Percentiles rank a stretch among this genome's conserved stretches.
Conservation (phyloP, 2,329 filamentous ascomycete species). For the Colletotrichum kahawae region DNA sequence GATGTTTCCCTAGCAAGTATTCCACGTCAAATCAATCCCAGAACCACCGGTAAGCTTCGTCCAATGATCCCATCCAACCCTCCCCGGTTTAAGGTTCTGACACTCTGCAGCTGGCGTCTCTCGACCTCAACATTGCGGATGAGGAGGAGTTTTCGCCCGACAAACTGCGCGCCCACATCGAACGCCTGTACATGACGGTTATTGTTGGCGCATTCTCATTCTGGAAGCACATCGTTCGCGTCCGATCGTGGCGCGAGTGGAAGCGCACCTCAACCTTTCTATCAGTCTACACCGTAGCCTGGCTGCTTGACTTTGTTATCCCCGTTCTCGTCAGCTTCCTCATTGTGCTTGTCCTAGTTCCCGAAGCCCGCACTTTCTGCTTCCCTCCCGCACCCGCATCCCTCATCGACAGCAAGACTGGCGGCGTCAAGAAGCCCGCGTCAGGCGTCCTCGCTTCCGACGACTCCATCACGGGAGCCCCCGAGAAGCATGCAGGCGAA, state of each 20-base stretch:
- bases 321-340: slow-evolving; percentile 64
- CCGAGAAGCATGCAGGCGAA: slow-evolving; percentile 83
- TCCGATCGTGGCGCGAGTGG: slow-evolving; percentile 81
- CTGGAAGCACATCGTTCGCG: slow-evolving; percentile 75
- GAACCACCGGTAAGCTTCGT: slow-evolving; percentile 35
- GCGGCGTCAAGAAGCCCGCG: slow-evolving; percentile 78
- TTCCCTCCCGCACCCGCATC: slow-evolving; percentile 82
- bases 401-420: slow-evolving; percentile 71
- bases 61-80: slow-evolving; percentile 43
- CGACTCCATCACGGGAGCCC: slow-evolving; percentile 80
- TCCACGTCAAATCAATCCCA: slow-evolving; percentile 70
- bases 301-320: slow-evolving; percentile 74
- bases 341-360: slow-evolving; percentile 70
- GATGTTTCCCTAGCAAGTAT: slow-evolving; percentile 55
- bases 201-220: slow-evolving; percentile 68
- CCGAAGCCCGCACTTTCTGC: slow-evolving; percentile 63
- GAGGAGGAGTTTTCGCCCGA: slow-evolving; percentile 87
- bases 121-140: slow-evolving; percentile 82
- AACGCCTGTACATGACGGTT: slow-evolving; percentile 83
- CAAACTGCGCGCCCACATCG: slow-evolving; percentile 78
- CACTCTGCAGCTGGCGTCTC: slow-evolving; percentile 56
- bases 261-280: slow-evolving; percentile 70
- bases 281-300: slow-evolving; percentile 64
- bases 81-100: not conserved
- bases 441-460: slow-evolving; percentile 77